phyloP scores from a whole-genome alignment of 305 asterid species.

The Fraxinus baroniana region DNA sequence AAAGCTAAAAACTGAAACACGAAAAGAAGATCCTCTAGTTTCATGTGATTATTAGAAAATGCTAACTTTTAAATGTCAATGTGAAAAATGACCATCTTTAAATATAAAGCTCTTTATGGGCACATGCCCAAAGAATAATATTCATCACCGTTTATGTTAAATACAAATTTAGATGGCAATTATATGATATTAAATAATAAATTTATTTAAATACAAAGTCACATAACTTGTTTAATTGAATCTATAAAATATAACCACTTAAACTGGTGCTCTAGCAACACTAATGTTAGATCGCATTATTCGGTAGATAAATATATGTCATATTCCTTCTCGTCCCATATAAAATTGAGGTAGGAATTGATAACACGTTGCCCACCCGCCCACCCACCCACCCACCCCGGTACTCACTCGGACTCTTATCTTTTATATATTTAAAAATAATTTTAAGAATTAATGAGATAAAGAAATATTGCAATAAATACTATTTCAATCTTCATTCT shows the following conservation, averaged over 20 bases:
- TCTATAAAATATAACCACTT: neutral
- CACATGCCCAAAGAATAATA: too few species aligned
- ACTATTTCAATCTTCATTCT: neutral
- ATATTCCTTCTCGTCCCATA: neutral
- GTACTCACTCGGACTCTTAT: neutral
- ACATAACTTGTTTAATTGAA: too few species aligned
- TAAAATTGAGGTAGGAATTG: neutral
- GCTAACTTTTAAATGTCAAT: neutral
- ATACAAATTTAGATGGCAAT: too few species aligned
- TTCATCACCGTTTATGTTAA: too few species aligned
- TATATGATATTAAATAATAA: too few species aligned
- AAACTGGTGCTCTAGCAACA: too few species aligned
- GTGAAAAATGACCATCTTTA: neutral
- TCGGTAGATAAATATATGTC: too few species aligned
- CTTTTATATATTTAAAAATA: too few species aligned
- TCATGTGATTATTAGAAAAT: slow-evolving; percentile 1
- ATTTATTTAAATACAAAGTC: neutral
- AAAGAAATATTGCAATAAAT: neutral
- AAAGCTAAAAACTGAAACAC: too few species aligned
- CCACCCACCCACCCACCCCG: too few species aligned
- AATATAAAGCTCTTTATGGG: neutral
- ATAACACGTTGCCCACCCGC: neutral
- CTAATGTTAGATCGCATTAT: neutral
- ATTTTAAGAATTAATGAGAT: too few species aligned
- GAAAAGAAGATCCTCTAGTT: neutral